These are phyloP conservation scores for Colletotrichum plurivorum DNA, from an alignment of 2,329 filamentous ascomycete genomes.

Conservation along the genomic window DNA sequence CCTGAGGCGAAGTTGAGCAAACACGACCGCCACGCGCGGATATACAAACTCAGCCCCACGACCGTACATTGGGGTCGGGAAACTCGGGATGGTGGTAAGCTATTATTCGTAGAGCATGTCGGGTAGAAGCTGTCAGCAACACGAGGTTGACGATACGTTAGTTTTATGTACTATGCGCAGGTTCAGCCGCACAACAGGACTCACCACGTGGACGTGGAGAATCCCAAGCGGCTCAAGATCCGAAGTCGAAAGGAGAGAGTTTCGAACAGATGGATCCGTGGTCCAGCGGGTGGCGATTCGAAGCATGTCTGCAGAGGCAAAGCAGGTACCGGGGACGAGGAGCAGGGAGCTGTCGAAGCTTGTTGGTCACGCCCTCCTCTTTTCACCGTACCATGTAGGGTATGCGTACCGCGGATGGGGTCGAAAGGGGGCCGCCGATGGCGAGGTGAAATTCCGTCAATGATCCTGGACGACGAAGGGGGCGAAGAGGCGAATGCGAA, in stretches of 20 bases:
- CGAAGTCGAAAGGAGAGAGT: neutral
- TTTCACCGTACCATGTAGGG: too few species aligned
- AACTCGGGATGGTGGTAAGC: too few species aligned
- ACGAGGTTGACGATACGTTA: neutral
- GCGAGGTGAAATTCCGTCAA: neutral
- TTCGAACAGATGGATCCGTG: slow-evolving; percentile 22
- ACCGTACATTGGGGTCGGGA: neutral
- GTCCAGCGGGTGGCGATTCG: slow-evolving; percentile 17
- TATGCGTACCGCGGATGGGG: too few species aligned
- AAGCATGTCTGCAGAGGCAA: neutral
- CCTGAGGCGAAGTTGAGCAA: slow-evolving; percentile 1
- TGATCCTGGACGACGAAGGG: slow-evolving; percentile 1
- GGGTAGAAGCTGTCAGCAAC: neutral
- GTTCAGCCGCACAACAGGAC: slow-evolving; percentile 13
- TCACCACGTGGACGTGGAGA: slow-evolving; percentile 24
- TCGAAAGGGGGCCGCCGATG: too few species aligned
- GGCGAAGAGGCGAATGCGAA: slow-evolving; percentile 14
- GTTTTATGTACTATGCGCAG: neutral
- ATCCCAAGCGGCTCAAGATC: slow-evolving; percentile 10
- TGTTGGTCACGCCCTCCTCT: neutral
- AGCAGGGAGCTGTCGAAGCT: slow-evolving; percentile 16
- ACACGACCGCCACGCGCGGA: slow-evolving; percentile 7
- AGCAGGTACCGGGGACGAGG: slow-evolving; percentile 4
- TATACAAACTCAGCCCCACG: slow-evolving; percentile 5
- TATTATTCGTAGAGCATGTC: too few species aligned